These are phyloP conservation scores for Boletus subcaerulescens DNA, from an alignment of 768 basidiomycete species.

Conservation along the genomic window DNA sequence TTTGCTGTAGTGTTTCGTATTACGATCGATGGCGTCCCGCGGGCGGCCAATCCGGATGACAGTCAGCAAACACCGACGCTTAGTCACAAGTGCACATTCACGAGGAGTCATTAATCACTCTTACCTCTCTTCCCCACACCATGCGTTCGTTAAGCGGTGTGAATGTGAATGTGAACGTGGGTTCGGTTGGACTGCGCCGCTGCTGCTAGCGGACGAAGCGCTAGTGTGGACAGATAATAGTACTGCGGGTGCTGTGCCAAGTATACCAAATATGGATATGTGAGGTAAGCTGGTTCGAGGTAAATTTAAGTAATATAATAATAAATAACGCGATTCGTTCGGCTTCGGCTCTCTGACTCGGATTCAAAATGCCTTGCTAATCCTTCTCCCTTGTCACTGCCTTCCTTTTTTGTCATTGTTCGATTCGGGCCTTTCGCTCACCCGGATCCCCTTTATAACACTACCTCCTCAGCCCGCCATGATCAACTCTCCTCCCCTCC, in stretches of 20 bases:
- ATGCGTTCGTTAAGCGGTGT: neutral
- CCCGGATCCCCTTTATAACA: conserved; percentile 34
- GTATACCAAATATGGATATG: neutral
- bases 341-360: conserved; percentile 27
- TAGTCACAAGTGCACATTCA: conserved; percentile 10
- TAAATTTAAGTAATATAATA: neutral
- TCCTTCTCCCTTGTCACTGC: conserved; percentile 18
- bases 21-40: neutral
- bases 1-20: neutral
- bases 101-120: neutral
- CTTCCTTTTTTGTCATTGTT: conserved; percentile 29
- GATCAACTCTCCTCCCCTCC: neutral
- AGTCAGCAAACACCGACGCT: conserved; percentile 8
- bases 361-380: conserved; percentile 26
- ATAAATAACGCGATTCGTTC: neutral
- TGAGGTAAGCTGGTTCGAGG: conserved; percentile 11
- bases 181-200: neutral
- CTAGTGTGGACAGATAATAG: no score
- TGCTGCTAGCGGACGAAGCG: no score
- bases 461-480: conserved; percentile 9
- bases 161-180: neutral
- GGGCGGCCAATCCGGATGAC: neutral
- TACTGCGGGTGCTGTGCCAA: neutral
- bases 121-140: neutral
- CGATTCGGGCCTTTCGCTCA: conserved; percentile 35